Conservation (phyloP, 257 asterid genomes). For the Solanum pimpinellifolium region DNA sequence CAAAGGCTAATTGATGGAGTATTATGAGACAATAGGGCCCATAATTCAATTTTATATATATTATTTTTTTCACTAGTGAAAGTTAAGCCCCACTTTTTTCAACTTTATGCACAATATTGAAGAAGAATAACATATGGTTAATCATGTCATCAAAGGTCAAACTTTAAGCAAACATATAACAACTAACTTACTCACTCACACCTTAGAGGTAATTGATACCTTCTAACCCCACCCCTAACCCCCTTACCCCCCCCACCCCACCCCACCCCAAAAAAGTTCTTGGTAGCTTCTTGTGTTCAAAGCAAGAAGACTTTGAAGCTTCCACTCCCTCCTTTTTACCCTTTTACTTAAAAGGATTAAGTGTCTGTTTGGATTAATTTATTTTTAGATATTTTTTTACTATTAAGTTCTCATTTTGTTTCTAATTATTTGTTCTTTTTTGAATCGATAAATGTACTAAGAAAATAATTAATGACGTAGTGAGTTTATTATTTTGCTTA, state of each 20-base stretch:
- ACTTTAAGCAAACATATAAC: conserved; percentile 34
- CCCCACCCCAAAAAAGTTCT: conserved; percentile 17
- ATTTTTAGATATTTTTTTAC: too few relatives aligned
- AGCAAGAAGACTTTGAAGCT: conserved; percentile 29
- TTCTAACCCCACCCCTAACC: neutral
- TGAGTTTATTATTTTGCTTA: too few relatives aligned
- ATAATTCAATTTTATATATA: neutral
- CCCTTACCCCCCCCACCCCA: neutral
- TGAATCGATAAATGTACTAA: too few relatives aligned
- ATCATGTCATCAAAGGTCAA: conserved; percentile 33
- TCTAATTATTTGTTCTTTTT: too few relatives aligned
- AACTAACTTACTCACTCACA: conserved; percentile 21
- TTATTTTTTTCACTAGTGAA: conserved; percentile 32
- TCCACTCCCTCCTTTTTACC: conserved; percentile 1
- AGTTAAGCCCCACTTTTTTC: conserved; percentile 30
- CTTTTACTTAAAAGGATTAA: neutral
- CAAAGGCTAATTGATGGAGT: conserved; percentile 41
- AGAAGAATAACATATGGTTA: conserved; percentile 3
- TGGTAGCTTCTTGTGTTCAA: conserved; percentile 35
- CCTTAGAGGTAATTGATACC: conserved; percentile 16
- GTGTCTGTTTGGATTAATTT: neutral
- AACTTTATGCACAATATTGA: conserved; percentile 19
- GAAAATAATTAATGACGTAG: too few relatives aligned
- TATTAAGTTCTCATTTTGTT: too few relatives aligned
- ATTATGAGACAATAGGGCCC: conserved; percentile 44